phyloP scores from a whole-genome alignment of 495 filamentous ascomycete species.

The Cercophora scortea region DNA sequence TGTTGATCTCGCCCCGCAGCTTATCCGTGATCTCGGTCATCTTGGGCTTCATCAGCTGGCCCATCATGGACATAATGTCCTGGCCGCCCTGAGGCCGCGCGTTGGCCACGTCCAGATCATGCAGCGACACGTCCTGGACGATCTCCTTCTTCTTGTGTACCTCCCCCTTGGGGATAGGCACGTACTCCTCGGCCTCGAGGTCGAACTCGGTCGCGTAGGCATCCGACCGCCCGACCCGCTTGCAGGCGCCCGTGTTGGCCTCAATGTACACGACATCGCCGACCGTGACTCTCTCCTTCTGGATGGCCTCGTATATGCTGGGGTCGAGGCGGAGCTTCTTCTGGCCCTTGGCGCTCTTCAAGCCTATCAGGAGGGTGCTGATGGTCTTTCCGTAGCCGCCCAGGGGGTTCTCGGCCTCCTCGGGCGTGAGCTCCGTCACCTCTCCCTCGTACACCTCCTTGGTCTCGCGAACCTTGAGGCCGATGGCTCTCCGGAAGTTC shows the following conservation, averaged over 20 bases:
- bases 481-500: conserved; percentile 94
- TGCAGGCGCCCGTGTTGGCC: conserved; percentile 94
- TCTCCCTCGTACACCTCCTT: conserved; percentile 98
- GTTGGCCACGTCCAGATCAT: conserved; percentile 95
- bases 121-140: conserved; percentile 96
- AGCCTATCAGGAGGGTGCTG: conserved; percentile 75
- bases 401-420: conserved; percentile 96
- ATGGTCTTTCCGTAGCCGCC: conserved; percentile 94
- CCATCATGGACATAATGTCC: conserved; percentile 99
- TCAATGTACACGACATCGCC: conserved; percentile 99
- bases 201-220: conserved; percentile 98
- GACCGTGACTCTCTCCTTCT: conserved; percentile 92
- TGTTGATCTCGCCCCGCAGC: conserved; percentile 91
- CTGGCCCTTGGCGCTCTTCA: conserved; percentile 86
- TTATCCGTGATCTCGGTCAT: conserved; percentile 99
- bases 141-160: conserved; percentile 99
- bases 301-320: conserved; percentile 97
- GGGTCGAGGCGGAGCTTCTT: conserved; percentile 96
- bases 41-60: conserved; percentile 96
- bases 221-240: conserved; percentile 88
- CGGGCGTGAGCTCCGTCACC: conserved; percentile 90
- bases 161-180: conserved; percentile 95
- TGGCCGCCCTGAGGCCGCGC: conserved; percentile 91
- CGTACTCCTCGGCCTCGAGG: conserved; percentile 96
- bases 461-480: conserved; percentile 90